Base-by-base conservation (phyloP, 257 asterid genomes). In the Gentiana dahurica region DNA sequence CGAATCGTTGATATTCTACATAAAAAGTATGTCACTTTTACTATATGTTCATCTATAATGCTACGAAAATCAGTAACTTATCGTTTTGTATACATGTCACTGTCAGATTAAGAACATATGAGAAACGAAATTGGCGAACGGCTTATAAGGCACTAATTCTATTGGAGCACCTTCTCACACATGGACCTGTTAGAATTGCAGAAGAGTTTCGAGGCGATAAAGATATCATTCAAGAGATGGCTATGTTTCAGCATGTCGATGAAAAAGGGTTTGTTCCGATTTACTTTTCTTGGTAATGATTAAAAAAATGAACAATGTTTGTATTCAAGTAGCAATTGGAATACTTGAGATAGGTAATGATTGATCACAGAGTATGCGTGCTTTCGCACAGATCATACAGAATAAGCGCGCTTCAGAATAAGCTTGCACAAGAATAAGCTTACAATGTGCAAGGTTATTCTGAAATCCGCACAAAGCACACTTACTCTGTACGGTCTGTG, bases 131-230 rank as follows among this genome's bases (percentile, higher is more conserved):
- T 39, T 88, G 97, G 97, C 73, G 93, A 71, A 72, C 67, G n/a
- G 71, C 83, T 34, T 85, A 82, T 57, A 85, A 83, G 54, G 86
- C 85, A 60, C 69, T 88, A 47, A 68, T 67, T 54, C 60, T 88
- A 34, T 50, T 88, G 62, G 97, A 88, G 59, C 76, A 88, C 65
- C 86, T 88, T 44, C 81, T 88, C 51, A 85, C 91, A 11, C 94
- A 77, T 73, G 97, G 97, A 48, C 95, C 97, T 51, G 75, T 66
- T 54, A 76, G 97, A 51, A 64, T 83, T 15, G 88, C 89, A 11
- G 91, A 88, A 68, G 97, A 88, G 68, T 88, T 88, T 70, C 72
- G 76, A 69, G 46, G 56, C 12, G 91, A 82, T 59, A 51, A 67
- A 66, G 81, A 82, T 34, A 67, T 63, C 36, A 79, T 88, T 35